These are phyloP conservation scores for Pseudotsuga menziesii DNA, from an alignment of 75 land plant genomes.

Conservation along the genomic window DNA sequence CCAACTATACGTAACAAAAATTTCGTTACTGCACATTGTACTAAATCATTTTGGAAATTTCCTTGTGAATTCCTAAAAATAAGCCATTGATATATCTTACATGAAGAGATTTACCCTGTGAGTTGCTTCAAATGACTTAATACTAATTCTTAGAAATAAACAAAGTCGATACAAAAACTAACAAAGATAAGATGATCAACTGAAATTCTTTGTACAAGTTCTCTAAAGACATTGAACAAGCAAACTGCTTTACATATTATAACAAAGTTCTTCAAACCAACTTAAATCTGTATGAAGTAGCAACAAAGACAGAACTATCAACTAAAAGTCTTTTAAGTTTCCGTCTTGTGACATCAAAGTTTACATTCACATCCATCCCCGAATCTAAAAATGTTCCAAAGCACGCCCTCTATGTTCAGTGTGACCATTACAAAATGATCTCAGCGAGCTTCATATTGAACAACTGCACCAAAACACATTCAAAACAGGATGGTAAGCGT, in stretches of 20 bases:
- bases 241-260: neutral
- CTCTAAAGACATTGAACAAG: neutral
- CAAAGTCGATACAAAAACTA: neutral
- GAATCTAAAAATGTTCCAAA: neutral
- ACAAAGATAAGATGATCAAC: neutral
- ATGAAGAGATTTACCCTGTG: neutral
- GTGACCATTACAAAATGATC: neutral
- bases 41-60: too few relatives aligned
- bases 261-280: neutral
- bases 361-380: neutral
- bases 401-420: neutral
- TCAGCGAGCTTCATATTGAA: constrained; percentile 10
- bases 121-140: neutral
- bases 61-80: too few relatives aligned
- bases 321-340: neutral
- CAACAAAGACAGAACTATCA: neutral
- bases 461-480: constrained; percentile 3
- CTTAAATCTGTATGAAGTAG: neutral
- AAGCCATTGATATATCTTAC: neutral
- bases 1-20: too few relatives aligned
- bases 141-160: neutral
- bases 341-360: too few relatives aligned
- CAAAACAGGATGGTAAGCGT: neutral
- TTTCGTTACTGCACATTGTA: too few relatives aligned
- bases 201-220: neutral